Evolutionary conservation across 2,329 filamentous ascomycete species (phyloP).

Genomic region (Camillea tinctor): DNA sequence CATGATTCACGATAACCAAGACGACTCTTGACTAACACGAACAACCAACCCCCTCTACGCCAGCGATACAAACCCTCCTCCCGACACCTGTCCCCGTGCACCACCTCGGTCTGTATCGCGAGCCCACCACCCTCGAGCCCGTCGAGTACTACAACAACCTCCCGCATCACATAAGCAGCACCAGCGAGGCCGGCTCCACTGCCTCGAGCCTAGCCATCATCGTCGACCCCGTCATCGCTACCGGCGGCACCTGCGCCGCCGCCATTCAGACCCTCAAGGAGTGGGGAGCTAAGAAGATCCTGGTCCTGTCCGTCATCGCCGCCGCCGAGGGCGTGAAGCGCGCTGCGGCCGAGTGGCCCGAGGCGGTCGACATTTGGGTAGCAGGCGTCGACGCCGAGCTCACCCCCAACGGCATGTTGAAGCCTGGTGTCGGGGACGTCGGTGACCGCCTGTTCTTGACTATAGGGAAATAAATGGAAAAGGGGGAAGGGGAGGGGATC

Average conservation of each 20-base stretch:
- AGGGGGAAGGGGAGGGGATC: no score
- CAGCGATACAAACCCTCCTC: conserved; percentile 79
- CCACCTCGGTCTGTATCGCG: conserved; percentile 92
- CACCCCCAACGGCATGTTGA: conserved; percentile 82
- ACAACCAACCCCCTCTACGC: conserved; percentile 8
- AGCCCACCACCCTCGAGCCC: conserved; percentile 80
- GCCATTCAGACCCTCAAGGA: conserved; percentile 87
- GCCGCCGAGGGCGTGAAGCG: conserved; percentile 67
- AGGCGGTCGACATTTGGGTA: conserved; percentile 76
- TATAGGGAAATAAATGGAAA: conserved; percentile 67
- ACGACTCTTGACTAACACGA: conserved; percentile 4
- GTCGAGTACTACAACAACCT: conserved; percentile 99
- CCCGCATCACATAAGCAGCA: conserved; percentile 62
- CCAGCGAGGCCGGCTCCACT: conserved; percentile 16
- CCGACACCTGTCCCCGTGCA: conserved; percentile 79
- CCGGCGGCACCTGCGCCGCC: conserved; percentile 83
- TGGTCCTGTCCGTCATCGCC: conserved; percentile 74
- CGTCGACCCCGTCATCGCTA: conserved; percentile 90
- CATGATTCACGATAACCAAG: no score
- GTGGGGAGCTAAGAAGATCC: conserved; percentile 83
- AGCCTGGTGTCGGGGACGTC: conserved; percentile 85
- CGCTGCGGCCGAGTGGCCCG: conserved; percentile 76
- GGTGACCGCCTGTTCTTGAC: conserved; percentile 89
- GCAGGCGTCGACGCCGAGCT: conserved; percentile 75
- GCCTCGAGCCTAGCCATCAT: conserved; percentile 68